Evolutionary conservation across 176 grass and related monocot genomes (phyloP), one percentile per base, ranked within the genome.

Genomic region (Rhynchospora tenuis): DNA sequence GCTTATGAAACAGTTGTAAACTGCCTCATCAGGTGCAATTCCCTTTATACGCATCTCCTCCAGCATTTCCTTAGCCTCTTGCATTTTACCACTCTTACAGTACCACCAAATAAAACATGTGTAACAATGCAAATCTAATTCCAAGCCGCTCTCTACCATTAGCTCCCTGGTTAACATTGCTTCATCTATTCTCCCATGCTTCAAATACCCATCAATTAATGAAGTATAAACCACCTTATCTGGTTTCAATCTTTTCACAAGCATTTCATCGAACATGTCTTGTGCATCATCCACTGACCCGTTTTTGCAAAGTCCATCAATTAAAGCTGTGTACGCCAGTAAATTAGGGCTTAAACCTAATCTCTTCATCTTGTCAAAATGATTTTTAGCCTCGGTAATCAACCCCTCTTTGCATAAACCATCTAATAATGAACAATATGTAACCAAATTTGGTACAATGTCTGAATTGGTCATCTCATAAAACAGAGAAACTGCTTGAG

Each of bases 261-360:
- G 69, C 89, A 98, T 98, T 91, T 94, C 92, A 84, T 98, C 85
- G 26, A 98, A 90, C 65, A 95, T 68, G 26, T 51, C 31, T 59
- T 62, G 16, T 78, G 92, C 92, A 68, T 86, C 81, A 70, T 88
- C 79, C 70, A 98, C 85, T n/a, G 74, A 88, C 68, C 89, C 91
- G 73, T 63, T 98, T 87, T 98, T 98, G 82, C 95, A 93, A 76
- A 91, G 89, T 54, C 95, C 95, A 77, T 95, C 89, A 62, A 98
- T 93, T 72, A 98, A 79, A 38, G 93, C 84, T 0, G 92, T 95
- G 80, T 93, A 98, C 59, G 47, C 85, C 43, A 80, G 84, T 55
- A 94, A 42, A 93, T 95, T 98, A 61, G 92, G 86, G 44, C 87
- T 67, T 84, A 98, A 42, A 50, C 89, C 92, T 64, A 83, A 73